Percentiles rank a stretch among this genome's conserved stretches.
phyloP scores from a whole-genome alignment of 805 yeast genomes.

The Metschnikowia aberdeeniae region DNA sequence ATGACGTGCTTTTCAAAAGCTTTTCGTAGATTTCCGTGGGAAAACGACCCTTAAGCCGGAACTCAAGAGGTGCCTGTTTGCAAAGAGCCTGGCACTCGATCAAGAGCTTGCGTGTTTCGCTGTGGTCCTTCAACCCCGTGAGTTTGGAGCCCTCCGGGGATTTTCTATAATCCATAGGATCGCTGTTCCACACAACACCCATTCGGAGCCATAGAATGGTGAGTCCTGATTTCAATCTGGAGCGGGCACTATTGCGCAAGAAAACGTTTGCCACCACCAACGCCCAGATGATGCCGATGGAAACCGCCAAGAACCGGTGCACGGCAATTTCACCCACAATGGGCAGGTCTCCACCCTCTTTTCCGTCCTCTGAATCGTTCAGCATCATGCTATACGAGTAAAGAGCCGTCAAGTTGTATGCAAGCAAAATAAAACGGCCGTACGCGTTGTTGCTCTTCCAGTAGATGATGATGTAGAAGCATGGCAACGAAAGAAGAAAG shows the following conservation, averaged over 20 bases:
- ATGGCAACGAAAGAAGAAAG: conserved; percentile 43
- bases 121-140: conserved; percentile 43
- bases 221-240: conserved; percentile 59
- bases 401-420: conserved; percentile 74
- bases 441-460: conserved; percentile 64
- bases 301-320: conserved; percentile 71
- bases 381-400: conserved; percentile 67
- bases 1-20: conserved; percentile 53
- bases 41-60: conserved; percentile 70
- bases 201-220: conserved; percentile 71
- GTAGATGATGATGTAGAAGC: conserved; percentile 55
- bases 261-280: conserved; percentile 60
- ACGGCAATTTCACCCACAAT: conserved; percentile 69
- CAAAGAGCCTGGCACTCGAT: conserved; percentile 56
- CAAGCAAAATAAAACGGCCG: conserved; percentile 66
- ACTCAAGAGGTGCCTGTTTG: conserved; percentile 71
- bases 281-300: conserved; percentile 75
- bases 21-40: conserved; percentile 50
- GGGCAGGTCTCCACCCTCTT: conserved; percentile 69
- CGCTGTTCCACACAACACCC: conserved; percentile 78
- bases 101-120: conserved; percentile 51
- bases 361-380: conserved; percentile 52
- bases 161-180: conserved; percentile 52
- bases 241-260: conserved; percentile 73
- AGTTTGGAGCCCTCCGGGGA: conserved; percentile 17